Conservation (phyloP, 2,329 filamentous ascomycete species). For the Sporothrix phasma region DNA sequence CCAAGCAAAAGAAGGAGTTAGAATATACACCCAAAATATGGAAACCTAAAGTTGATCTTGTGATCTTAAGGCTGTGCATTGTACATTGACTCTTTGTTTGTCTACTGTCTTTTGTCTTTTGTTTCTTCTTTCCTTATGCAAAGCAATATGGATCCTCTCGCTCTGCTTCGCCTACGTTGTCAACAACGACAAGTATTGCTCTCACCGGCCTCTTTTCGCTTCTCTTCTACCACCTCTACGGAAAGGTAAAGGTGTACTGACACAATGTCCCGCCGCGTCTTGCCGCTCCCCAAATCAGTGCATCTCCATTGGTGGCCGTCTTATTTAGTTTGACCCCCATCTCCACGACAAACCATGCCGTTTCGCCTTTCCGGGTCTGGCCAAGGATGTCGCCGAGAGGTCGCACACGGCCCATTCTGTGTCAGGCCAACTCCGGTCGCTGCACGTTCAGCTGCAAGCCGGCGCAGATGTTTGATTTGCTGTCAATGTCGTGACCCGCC, state of each 20-base stretch:
- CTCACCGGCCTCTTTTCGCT: not conserved
- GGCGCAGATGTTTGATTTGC: slow-evolving; percentile 19
- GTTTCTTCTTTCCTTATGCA: not conserved
- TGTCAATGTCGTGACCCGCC: not conserved
- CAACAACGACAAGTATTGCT: not conserved
- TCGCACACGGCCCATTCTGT: slow-evolving; percentile 29
- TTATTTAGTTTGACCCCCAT: not conserved
- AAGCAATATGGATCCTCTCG: not conserved
- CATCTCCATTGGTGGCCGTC: too few relatives aligned
- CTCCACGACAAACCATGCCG: slow-evolving; percentile 28
- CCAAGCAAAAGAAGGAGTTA: not conserved
- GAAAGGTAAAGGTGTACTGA: not conserved
- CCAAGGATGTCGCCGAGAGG: slow-evolving; percentile 30
- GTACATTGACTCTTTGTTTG: not conserved
- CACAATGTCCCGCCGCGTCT: not conserved
- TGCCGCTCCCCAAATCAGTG: too few relatives aligned
- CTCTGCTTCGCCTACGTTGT: not conserved
- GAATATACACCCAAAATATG: not conserved
- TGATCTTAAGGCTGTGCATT: not conserved
- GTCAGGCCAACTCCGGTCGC: slow-evolving; percentile 24
- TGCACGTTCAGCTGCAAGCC: slow-evolving; percentile 29
- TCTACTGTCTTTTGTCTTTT: not conserved
- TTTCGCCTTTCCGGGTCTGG: slow-evolving; percentile 30
- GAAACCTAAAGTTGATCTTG: not conserved
- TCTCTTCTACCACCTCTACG: not conserved